Conservation (phyloP, 345 rosid genomes). For the Pistacia vera region DNA sequence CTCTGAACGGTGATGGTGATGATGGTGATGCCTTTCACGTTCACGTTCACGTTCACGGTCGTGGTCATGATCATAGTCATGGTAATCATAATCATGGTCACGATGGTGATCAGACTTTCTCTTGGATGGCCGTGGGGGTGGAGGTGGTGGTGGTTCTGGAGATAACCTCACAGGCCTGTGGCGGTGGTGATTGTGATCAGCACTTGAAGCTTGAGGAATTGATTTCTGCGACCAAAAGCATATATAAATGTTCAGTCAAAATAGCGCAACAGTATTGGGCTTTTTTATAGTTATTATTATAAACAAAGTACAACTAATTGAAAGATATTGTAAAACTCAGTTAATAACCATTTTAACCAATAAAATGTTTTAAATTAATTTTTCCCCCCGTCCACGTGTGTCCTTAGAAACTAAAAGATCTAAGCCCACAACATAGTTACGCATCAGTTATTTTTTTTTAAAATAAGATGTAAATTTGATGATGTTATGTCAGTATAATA, state of each 20-base stretch:
- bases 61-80: constrained; percentile 34
- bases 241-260: neutral
- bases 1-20: constrained; percentile 41
- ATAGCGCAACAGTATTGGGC: neutral
- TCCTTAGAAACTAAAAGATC: too few species aligned
- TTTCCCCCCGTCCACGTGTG: too few species aligned
- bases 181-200: constrained; percentile 46
- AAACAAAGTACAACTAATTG: too few species aligned
- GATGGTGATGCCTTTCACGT: constrained; percentile 27
- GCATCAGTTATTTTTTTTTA: too few species aligned
- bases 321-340: too few species aligned
- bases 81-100: constrained; percentile 46
- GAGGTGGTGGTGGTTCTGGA: constrained; percentile 46
- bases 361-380: too few species aligned
- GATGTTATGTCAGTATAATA: too few species aligned
- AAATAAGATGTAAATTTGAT: too few species aligned
- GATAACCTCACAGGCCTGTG: constrained; percentile 55
- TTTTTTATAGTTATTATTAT: too few species aligned
- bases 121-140: constrained; percentile 59
- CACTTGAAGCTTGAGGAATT: constrained; percentile 37
- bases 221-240: constrained; percentile 36
- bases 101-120: constrained; percentile 59
- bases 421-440: too few species aligned
- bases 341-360: too few species aligned
- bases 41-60: constrained; percentile 37